Conservation (phyloP, 495 filamentous ascomycete species). For the Neurospora tetrasperma region DNA sequence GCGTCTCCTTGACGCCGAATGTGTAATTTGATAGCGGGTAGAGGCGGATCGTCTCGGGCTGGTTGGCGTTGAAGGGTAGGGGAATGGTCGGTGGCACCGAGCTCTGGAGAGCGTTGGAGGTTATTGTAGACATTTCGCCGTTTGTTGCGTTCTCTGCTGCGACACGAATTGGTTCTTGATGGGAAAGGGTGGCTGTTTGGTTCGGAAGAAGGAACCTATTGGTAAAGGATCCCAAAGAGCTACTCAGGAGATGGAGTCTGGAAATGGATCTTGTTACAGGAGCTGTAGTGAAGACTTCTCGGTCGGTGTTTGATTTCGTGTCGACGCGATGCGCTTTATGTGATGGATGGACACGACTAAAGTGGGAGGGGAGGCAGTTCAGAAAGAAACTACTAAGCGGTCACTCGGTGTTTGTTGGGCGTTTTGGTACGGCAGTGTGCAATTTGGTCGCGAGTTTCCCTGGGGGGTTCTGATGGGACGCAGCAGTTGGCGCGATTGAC, state of each 20-base stretch:
- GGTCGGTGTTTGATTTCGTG: not conserved
- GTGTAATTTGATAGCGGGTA: slow-evolving; percentile 98
- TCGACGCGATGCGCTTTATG: not conserved
- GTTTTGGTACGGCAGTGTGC: too few species aligned
- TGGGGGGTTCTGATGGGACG: too few species aligned
- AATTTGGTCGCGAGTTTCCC: too few species aligned
- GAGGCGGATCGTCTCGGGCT: slow-evolving; percentile 82
- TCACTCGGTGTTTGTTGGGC: too few species aligned
- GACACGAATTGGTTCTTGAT: not conserved
- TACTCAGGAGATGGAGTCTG: not conserved
- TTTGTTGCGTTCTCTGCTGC: not conserved
- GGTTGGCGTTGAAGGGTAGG: slow-evolving; percentile 74
- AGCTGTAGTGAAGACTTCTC: not conserved
- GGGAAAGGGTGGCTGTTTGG: not conserved
- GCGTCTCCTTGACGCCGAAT: slow-evolving; percentile 94
- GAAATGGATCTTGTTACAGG: not conserved
- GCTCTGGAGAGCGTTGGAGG: slow-evolving; percentile 57
- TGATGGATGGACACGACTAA: too few species aligned
- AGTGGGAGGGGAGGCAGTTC: too few species aligned
- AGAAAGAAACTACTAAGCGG: too few species aligned
- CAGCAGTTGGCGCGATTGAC: too few species aligned
- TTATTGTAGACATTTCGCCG: slow-evolving; percentile 62
- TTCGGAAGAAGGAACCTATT: not conserved
- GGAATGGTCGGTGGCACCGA: slow-evolving; percentile 68
- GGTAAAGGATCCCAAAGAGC: not conserved